Conservation (phyloP, 2,329 filamentous ascomycete species). For the Leptographium flavum region DNA sequence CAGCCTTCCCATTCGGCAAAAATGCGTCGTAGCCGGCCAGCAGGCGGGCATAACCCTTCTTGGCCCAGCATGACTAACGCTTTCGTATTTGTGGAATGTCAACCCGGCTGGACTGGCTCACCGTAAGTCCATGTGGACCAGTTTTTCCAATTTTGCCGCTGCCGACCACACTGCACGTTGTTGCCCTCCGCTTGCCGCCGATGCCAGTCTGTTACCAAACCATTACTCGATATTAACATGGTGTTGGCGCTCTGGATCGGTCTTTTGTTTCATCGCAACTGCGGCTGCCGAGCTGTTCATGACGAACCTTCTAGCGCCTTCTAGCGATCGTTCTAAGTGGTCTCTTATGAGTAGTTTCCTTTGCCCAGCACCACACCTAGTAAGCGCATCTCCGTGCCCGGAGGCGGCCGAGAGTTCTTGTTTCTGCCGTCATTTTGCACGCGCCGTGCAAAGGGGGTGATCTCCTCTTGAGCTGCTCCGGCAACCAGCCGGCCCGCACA, state of each 20-base stretch:
- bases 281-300: not conserved
- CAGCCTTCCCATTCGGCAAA: not conserved
- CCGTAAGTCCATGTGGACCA: not conserved
- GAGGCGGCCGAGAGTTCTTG: not conserved
- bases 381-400: too few species aligned
- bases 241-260: not conserved
- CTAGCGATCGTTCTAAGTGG: not conserved
- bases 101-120: not conserved
- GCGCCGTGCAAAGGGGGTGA: too few species aligned
- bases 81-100: too few species aligned
- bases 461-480: too few species aligned
- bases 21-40: not conserved
- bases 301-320: too few species aligned
- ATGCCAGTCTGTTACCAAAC: not conserved
- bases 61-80: too few species aligned
- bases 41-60: not conserved
- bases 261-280: not conserved
- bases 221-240: slow-evolving; percentile 1
- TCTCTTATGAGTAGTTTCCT: not conserved
- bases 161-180: not conserved
- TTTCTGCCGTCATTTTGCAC: not conserved
- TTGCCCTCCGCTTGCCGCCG: not conserved
- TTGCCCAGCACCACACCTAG: not conserved
- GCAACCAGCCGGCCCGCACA: too few species aligned
- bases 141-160: not conserved